Conservation (phyloP, 306 rosid genomes). For the Prunus mongolica region DNA sequence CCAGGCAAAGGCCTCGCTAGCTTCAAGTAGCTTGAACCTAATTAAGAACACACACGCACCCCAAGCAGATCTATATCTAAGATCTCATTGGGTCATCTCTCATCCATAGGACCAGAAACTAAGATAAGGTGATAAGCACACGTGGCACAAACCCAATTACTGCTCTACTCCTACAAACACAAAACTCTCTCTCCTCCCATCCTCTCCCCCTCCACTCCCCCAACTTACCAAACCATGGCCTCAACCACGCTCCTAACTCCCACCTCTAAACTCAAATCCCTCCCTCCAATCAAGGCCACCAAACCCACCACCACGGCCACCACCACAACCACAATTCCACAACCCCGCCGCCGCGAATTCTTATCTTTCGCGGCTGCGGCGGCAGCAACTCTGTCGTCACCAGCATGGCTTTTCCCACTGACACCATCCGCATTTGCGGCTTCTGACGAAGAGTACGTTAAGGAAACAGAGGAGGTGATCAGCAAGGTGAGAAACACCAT, state of each 20-base stretch:
- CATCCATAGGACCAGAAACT: slow-evolving; percentile 44
- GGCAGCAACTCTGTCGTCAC: slow-evolving; percentile 26
- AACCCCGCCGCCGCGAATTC: slow-evolving; percentile 61
- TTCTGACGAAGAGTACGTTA: slow-evolving; percentile 74
- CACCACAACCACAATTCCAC: background rate
- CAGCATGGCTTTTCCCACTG: slow-evolving; percentile 34
- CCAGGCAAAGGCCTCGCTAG: background rate
- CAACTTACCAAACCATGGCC: slow-evolving; percentile 48
- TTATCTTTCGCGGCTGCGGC: slow-evolving; percentile 43
- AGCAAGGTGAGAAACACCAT: slow-evolving; percentile 69
- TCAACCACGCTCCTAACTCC: slow-evolving; percentile 81
- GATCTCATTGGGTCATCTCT: slow-evolving; percentile 49
- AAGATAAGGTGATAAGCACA: slow-evolving; percentile 92
- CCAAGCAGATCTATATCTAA: slow-evolving; percentile 31
- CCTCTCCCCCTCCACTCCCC: slow-evolving; percentile 1
- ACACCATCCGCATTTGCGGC: slow-evolving; percentile 50
- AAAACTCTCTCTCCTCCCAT: background rate
- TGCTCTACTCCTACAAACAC: slow-evolving; percentile 19
- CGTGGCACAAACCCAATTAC: slow-evolving; percentile 64
- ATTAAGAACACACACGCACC: background rate
- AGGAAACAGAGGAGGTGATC: slow-evolving; percentile 73
- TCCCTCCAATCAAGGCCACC: slow-evolving; percentile 49
- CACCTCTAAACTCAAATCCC: slow-evolving; percentile 64
- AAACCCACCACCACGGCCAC: slow-evolving; percentile 14
- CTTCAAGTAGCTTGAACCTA: background rate